Conservation (phyloP, 805 yeast genomes). For the Sugiyamaella americana region DNA sequence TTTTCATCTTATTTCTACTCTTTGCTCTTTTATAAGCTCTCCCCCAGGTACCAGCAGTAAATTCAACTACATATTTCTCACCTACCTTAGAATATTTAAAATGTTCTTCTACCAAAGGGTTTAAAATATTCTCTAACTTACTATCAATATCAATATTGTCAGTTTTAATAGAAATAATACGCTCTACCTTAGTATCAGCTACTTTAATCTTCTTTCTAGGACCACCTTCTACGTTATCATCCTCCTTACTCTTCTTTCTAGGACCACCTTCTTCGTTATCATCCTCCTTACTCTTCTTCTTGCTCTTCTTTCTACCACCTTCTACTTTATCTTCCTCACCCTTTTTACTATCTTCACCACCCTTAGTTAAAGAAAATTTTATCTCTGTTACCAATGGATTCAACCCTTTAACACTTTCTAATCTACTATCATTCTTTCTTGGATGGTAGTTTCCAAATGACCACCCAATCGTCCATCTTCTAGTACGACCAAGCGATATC, state of each 20-base stretch:
- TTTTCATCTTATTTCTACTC: background rate
- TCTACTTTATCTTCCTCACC: background rate
- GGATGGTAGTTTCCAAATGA: slow-evolving; percentile 21
- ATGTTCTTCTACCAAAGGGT: background rate
- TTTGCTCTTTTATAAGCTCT: slow-evolving; percentile 16
- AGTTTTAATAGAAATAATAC: no score
- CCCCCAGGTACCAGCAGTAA: slow-evolving; percentile 17
- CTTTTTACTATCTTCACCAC: background rate
- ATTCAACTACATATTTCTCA: slow-evolving; percentile 1
- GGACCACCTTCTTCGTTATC: background rate
- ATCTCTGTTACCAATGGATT: background rate
- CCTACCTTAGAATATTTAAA: no score
- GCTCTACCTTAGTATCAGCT: no score
- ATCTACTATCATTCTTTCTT: background rate
- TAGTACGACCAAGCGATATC: slow-evolving; percentile 27
- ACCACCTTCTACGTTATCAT: no score
- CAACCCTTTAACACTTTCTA: background rate
- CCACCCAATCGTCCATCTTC: slow-evolving; percentile 39
- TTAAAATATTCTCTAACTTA: no score
- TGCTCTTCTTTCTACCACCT: background rate
- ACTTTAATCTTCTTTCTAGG: background rate
- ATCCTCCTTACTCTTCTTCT: background rate
- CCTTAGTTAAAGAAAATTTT: background rate
- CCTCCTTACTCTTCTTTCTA: no score
- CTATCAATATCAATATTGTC: background rate